Evolutionary conservation across 2,329 filamentous ascomycete genomes (phyloP).

Genomic region (Lasiodiplodia sp.): DNA sequence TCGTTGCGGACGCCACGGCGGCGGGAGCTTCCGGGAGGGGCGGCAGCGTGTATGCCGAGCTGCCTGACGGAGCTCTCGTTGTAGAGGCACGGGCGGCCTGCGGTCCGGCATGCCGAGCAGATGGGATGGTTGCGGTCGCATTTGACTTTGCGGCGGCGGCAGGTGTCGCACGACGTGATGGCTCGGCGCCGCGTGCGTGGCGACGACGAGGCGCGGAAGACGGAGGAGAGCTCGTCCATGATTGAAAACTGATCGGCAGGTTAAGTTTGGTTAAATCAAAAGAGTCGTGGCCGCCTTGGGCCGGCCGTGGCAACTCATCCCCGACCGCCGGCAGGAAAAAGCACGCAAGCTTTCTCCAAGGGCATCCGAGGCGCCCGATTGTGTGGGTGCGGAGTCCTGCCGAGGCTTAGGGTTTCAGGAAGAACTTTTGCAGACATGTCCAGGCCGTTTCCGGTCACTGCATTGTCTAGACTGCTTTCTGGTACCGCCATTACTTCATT

Average conservation of each 20-base stretch:
- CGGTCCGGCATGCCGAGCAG: constrained; percentile 46
- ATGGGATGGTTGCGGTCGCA: constrained; percentile 48
- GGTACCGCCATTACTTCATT: neutral
- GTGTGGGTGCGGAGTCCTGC: neutral
- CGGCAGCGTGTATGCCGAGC: neutral
- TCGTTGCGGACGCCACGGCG: neutral
- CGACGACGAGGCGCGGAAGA: neutral
- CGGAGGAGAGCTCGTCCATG: neutral
- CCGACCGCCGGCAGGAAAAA: no score
- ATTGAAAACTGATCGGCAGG: no score
- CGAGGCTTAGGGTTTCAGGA: neutral
- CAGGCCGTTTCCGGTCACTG: neutral
- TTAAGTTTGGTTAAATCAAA: neutral
- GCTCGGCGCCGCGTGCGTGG: neutral
- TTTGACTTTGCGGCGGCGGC: constrained; percentile 46
- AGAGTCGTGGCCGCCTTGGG: neutral
- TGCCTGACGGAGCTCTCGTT: constrained; percentile 18
- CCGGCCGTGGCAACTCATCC: no score
- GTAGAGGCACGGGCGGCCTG: constrained; percentile 46
- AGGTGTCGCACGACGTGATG: constrained; percentile 48
- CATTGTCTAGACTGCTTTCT: neutral
- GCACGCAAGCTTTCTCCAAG: no score
- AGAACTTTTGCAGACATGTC: neutral
- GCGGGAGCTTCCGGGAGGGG: neutral
- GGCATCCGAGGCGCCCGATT: neutral